These are phyloP conservation scores for Cladosporium sp. DNA, from an alignment of 2,329 filamentous ascomycete genomes.

Conservation along the genomic window DNA sequence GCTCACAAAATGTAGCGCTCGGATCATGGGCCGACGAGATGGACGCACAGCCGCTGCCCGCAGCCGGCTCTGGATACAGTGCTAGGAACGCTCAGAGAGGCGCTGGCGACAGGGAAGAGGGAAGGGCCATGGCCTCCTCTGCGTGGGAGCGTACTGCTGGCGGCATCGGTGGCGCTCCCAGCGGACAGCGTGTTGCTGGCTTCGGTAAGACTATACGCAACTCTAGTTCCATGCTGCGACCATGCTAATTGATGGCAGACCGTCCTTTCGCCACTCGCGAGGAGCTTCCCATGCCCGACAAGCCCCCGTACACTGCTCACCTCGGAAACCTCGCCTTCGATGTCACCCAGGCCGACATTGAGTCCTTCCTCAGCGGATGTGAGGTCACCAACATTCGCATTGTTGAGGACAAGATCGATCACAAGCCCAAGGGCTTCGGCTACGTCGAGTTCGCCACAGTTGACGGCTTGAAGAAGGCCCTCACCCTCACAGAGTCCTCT, in stretches of 20 bases:
- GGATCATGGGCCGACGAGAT: conserved; percentile 99
- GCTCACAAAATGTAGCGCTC: conserved; percentile 54
- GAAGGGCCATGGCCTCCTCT: conserved; percentile 49
- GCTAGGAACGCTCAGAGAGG: conserved; percentile 22
- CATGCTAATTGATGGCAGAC: conserved; percentile 27
- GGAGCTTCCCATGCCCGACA: conserved; percentile 80
- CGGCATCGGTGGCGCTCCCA: conserved; percentile 35
- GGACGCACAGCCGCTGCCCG: conserved; percentile 56
- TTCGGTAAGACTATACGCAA: conserved; percentile 17
- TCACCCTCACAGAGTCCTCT: conserved; percentile 76
- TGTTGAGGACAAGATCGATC: conserved; percentile 92
- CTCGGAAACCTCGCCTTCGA: conserved; percentile 97
- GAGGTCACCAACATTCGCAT: conserved; percentile 89
- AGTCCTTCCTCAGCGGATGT: conserved; percentile 82
- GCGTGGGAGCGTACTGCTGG: conserved; percentile 33
- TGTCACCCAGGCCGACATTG: conserved; percentile 78
- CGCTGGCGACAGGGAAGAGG: conserved; percentile 33
- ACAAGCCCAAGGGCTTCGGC: conserved; percentile 95
- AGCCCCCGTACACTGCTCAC: conserved; percentile 93
- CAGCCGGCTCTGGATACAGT: conserved; percentile 31
- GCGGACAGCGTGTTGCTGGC: conserved; percentile 22
- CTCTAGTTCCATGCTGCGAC: conserved; percentile 10
- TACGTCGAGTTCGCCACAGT: conserved; percentile 91
- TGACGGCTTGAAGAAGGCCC: conserved; percentile 88
- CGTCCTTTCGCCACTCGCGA: conserved; percentile 60